Evolutionary conservation across 164 flowering plant genomes (phyloP).

Genomic region (Umbellularia californica): DNA sequence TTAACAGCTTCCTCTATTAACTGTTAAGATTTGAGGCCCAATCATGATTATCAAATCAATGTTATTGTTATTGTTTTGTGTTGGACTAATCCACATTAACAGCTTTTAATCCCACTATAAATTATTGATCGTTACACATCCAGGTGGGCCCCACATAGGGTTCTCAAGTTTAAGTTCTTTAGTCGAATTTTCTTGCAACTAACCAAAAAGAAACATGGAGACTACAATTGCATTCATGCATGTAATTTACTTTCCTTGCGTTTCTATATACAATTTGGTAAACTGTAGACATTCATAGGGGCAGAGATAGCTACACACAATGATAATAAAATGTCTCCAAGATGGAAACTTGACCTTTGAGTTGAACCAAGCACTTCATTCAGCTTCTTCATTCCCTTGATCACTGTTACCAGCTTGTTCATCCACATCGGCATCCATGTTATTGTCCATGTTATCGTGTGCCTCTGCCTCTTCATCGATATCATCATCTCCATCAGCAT

Average conservation of each 20-base stretch:
- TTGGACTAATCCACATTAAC: no score
- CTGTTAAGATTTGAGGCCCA: no score
- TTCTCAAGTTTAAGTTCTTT: no score
- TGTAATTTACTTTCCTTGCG: background rate
- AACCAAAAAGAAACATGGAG: no score
- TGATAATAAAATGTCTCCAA: background rate
- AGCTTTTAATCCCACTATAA: no score
- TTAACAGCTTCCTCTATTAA: no score
- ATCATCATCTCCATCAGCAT: slow-evolving; percentile 35
- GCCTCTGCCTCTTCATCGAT: slow-evolving; percentile 16
- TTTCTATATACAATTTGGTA: background rate
- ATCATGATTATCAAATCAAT: no score
- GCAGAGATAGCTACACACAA: background rate
- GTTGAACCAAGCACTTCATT: slow-evolving; percentile 8
- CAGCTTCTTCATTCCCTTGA: slow-evolving; percentile 21
- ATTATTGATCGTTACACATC: no score
- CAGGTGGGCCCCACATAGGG: no score
- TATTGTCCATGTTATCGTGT: background rate
- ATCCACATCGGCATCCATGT: slow-evolving; percentile 21
- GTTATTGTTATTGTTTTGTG: no score
- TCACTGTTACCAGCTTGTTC: slow-evolving; percentile 25
- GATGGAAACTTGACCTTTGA: background rate
- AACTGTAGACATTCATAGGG: no score
- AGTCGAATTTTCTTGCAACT: no score
- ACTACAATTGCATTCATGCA: background rate